Conservation (phyloP, 2,329 filamentous ascomycete species). For the Alternaria angustiovoidea region DNA sequence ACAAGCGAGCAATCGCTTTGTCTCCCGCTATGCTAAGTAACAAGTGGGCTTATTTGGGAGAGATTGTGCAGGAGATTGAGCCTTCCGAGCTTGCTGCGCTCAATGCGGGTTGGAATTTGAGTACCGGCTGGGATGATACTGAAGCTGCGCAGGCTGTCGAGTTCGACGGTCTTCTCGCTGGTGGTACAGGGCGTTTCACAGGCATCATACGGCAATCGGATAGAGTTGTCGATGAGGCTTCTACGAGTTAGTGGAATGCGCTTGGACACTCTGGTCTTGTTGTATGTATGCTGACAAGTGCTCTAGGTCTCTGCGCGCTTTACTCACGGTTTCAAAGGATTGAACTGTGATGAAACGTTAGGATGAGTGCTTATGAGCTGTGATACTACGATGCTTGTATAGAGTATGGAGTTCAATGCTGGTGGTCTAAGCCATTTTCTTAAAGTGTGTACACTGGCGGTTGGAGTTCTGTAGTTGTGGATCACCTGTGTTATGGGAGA, state of each 20-base stretch:
- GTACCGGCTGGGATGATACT: constrained; percentile 41
- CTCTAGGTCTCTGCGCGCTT: neutral
- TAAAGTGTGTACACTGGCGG: neutral
- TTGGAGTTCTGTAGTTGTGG: neutral
- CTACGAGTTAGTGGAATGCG: constrained; percentile 26
- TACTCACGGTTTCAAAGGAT: neutral
- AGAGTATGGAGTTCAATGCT: neutral
- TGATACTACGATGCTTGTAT: neutral
- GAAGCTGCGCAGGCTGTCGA: constrained; percentile 49
- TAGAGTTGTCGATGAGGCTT: constrained; percentile 20
- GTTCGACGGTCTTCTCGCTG: constrained; percentile 52
- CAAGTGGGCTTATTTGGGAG: constrained; percentile 48
- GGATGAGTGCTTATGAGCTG: neutral
- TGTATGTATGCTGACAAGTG: neutral
- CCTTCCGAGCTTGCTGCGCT: constrained; percentile 42
- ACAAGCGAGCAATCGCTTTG: constrained; percentile 41
- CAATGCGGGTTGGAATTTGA: constrained; percentile 45
- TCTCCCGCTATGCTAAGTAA: constrained; percentile 48
- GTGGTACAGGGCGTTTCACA: constrained; percentile 54
- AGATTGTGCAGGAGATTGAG: constrained; percentile 52
- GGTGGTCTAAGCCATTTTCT: neutral
- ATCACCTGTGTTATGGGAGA: neutral
- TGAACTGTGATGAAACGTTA: neutral
- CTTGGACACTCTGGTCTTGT: neutral
- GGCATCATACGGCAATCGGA: constrained; percentile 37